These are phyloP conservation scores for Cordyceps militaris DNA, from an alignment of 2,329 filamentous ascomycete genomes.

Conservation along the genomic window DNA sequence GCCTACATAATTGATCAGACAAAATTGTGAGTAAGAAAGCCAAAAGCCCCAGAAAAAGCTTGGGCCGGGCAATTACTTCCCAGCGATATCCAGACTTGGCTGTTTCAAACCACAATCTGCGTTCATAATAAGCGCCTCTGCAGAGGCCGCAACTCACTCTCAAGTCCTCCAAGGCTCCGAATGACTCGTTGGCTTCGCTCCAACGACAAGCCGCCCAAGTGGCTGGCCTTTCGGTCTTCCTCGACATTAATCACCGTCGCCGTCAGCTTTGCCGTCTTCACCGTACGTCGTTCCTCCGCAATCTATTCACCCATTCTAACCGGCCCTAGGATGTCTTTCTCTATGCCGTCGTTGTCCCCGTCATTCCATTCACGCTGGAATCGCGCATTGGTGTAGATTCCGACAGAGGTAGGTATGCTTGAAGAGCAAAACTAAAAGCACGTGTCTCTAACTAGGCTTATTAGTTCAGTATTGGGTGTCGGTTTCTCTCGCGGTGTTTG, in stretches of 20 bases:
- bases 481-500: constrained; percentile 28
- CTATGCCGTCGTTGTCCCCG: constrained; percentile 28
- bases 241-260: constrained; percentile 26
- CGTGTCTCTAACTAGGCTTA: not conserved
- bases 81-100: not conserved
- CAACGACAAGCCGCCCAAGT: constrained; percentile 20
- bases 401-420: constrained; percentile 18
- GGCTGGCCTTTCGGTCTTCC: constrained; percentile 26
- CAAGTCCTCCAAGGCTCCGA: not conserved
- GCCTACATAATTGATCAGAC: not conserved
- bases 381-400: constrained; percentile 20
- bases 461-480: constrained; percentile 30
- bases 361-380: constrained; percentile 26
- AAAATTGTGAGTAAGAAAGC: not conserved
- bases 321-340: constrained; percentile 29
- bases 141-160: not conserved
- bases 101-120: not conserved
- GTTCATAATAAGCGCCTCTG: not conserved
- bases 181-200: constrained; percentile 12
- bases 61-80: not conserved
- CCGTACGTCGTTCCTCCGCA: constrained; percentile 18
- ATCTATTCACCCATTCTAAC: not conserved
- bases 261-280: constrained; percentile 29
- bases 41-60: not conserved
- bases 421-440: not conserved